phyloP scores from a whole-genome alignment of 2,329 filamentous ascomycete genomes.

The Knoxdaviesia proteae region DNA sequence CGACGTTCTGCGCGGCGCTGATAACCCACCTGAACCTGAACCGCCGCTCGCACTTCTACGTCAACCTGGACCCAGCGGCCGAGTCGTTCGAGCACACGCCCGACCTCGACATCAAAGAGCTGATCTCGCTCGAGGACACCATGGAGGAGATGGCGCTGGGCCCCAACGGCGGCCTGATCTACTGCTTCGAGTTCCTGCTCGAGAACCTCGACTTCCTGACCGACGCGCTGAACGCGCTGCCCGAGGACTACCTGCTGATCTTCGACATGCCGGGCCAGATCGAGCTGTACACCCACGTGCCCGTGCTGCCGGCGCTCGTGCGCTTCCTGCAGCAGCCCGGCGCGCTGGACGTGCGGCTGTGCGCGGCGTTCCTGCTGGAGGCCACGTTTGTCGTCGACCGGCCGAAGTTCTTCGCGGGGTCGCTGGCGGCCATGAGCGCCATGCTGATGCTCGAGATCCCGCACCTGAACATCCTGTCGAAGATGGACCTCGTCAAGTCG shows the following conservation, averaged over 20 bases:
- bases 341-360: constrained; percentile 72
- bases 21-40: constrained; percentile 84
- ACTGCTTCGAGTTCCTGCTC: constrained; percentile 90
- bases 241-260: constrained; percentile 90
- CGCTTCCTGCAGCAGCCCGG: constrained; percentile 62
- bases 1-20: constrained; percentile 82
- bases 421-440: constrained; percentile 88
- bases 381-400: constrained; percentile 89
- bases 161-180: constrained; percentile 82
- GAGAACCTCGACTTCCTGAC: constrained; percentile 87
- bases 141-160: constrained; percentile 89
- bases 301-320: constrained; percentile 68
- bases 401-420: constrained; percentile 93
- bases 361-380: constrained; percentile 85
- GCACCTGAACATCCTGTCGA: constrained; percentile 87
- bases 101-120: constrained; percentile 85
- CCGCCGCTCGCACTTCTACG: constrained; percentile 86
- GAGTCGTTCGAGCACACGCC: constrained; percentile 81
- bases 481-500: constrained; percentile 92
- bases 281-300: constrained; percentile 93
- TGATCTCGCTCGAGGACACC: constrained; percentile 83
- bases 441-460: constrained; percentile 98
- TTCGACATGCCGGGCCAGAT: constrained; percentile 99
- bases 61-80: constrained; percentile 94
- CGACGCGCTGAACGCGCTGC: constrained; percentile 63